Conservation (phyloP, 2,329 filamentous ascomycete species). For the Aspergillus hiratsukae region DNA sequence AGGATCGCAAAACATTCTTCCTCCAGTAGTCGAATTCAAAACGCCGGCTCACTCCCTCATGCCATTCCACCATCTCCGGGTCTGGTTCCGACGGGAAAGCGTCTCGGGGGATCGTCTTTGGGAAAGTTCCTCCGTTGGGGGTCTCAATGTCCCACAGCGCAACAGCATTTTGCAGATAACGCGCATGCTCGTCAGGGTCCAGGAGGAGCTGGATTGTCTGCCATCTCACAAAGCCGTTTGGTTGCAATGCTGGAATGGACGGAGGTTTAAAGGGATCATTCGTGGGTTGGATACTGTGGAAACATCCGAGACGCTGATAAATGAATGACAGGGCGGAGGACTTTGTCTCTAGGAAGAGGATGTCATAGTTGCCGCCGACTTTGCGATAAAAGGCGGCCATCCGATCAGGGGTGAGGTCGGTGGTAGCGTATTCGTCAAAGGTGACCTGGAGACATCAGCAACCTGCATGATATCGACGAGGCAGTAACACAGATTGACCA, state of each 20-base stretch:
- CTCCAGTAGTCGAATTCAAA: slow-evolving; percentile 58
- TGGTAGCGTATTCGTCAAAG: slow-evolving; percentile 30
- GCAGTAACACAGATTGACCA: slow-evolving; percentile 51
- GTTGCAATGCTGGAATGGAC: slow-evolving; percentile 75
- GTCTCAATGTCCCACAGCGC: slow-evolving; percentile 71
- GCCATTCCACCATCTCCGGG: slow-evolving; percentile 78
- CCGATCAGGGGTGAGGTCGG: slow-evolving; percentile 58
- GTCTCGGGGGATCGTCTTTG: slow-evolving; percentile 61
- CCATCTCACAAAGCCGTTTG: slow-evolving; percentile 85
- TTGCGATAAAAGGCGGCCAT: slow-evolving; percentile 71
- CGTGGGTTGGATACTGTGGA: slow-evolving; percentile 76
- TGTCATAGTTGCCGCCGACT: slow-evolving; percentile 71
- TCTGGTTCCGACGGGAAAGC: slow-evolving; percentile 71
- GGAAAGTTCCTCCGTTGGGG: slow-evolving; percentile 57
- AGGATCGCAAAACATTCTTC: slow-evolving; percentile 33
- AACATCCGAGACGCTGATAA: slow-evolving; percentile 85
- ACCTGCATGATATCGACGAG: slow-evolving; percentile 7
- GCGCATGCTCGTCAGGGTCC: slow-evolving; percentile 80
- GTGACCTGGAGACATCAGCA: slow-evolving; percentile 18
- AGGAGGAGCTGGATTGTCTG: slow-evolving; percentile 86
- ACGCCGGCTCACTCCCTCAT: slow-evolving; percentile 68
- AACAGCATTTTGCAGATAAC: slow-evolving; percentile 76
- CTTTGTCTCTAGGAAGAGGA: slow-evolving; percentile 73
- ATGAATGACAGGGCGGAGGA: slow-evolving; percentile 79
- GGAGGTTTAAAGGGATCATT: slow-evolving; percentile 67